A percentile compares a stretch with the other conserved stretches of the same genome.
Conservation (phyloP, 1,284 basidiomycete species). For the Cutaneotrichosporon dermatis region DNA sequence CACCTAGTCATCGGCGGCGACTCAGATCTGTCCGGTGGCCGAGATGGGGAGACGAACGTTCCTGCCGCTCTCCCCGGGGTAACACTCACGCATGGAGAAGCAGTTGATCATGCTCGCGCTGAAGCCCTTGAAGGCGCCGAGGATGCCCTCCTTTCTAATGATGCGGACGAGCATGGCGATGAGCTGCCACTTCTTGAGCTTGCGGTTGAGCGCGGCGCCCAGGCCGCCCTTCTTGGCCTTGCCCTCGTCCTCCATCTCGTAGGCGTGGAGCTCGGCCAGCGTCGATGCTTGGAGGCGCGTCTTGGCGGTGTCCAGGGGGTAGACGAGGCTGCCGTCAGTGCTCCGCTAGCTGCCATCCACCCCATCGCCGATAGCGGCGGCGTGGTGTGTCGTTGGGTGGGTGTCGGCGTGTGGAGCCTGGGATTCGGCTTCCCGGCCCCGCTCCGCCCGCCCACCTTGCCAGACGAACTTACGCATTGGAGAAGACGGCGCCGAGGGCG, state of each 20-base stretch:
- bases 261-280: constrained; percentile 18
- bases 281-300: constrained; percentile 80
- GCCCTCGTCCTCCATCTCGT: constrained; percentile 4
- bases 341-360: too few relatives aligned
- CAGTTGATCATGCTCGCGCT: constrained; percentile 98
- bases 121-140: constrained; percentile 87
- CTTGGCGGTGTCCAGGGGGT: constrained; percentile 94
- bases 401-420: too few relatives aligned
- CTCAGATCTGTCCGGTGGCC: too few relatives aligned
- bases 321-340: constrained; percentile 64
- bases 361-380: too few relatives aligned
- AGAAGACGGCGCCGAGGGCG: constrained; percentile 88
- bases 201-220: constrained; percentile 10
- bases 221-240: constrained; percentile 36
- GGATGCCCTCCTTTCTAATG: constrained; percentile 70
- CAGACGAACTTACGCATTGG: constrained; percentile 69
- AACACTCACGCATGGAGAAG: constrained; percentile 82
- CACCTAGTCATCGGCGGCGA: too few relatives aligned
- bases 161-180: constrained; percentile 64
- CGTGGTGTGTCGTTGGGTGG: too few relatives aligned
- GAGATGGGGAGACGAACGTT: too few relatives aligned
- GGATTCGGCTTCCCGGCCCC: too few relatives aligned
- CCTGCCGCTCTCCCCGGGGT: too few relatives aligned
- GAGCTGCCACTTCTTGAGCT: constrained; percentile 51
- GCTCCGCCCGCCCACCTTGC: too few relatives aligned